phyloP scores from a whole-genome alignment of 257 asterid genomes.

The Striga asiatica region DNA sequence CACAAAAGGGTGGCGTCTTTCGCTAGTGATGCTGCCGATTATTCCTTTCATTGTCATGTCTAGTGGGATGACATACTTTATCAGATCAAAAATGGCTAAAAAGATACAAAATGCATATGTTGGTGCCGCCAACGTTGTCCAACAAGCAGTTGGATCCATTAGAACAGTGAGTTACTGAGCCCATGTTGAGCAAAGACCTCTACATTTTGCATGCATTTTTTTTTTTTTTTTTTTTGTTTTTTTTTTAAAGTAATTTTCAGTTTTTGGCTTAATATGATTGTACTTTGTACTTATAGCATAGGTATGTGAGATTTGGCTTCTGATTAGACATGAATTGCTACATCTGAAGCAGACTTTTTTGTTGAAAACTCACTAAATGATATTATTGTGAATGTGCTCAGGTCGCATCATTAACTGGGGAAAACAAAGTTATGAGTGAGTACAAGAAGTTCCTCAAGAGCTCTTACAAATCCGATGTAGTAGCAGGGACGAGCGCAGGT shows the following conservation, averaged over 20 bases:
- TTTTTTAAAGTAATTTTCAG: too few relatives aligned
- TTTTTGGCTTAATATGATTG: too few relatives aligned
- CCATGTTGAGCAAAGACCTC: not conserved
- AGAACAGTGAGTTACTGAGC: constrained; percentile 29
- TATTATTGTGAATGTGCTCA: too few relatives aligned
- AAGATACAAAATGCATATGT: constrained; percentile 46
- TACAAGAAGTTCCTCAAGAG: constrained; percentile 36
- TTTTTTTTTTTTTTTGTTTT: too few relatives aligned
- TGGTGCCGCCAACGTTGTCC: constrained; percentile 36
- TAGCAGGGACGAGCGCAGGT: constrained; percentile 37
- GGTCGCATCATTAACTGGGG: constrained; percentile 66
- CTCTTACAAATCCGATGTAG: constrained; percentile 36
- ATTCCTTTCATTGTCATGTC: constrained; percentile 33
- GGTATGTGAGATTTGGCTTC: not conserved
- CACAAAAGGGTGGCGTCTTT: constrained; percentile 44
- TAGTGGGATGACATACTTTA: constrained; percentile 24
- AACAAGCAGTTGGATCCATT: constrained; percentile 45
- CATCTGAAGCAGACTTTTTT: too few relatives aligned
- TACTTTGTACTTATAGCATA: too few relatives aligned
- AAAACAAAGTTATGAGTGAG: constrained; percentile 36
- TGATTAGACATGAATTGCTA: too few relatives aligned
- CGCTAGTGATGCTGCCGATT: constrained; percentile 38
- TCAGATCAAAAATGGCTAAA: constrained; percentile 33
- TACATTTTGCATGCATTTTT: too few relatives aligned
- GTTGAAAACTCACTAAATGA: too few relatives aligned